Conservation (phyloP, 2,329 filamentous ascomycete species). For the Trichoderma guizhouense region DNA sequence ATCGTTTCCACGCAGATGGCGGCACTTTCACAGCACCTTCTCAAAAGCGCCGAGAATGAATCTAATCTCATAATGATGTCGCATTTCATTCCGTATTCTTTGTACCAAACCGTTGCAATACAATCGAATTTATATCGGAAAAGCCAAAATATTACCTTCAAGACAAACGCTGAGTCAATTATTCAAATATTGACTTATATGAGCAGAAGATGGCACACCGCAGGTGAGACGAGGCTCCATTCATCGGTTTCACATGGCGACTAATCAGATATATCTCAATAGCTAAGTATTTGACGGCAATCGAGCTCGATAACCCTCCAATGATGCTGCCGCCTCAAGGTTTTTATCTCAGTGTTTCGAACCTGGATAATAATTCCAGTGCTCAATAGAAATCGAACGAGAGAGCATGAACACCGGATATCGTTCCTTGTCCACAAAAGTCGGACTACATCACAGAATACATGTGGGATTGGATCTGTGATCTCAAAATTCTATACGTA, state of each 20-base stretch:
- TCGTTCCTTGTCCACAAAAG: no score
- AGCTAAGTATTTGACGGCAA: background rate
- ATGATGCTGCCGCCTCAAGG: background rate
- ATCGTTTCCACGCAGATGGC: background rate
- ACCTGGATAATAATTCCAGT: background rate
- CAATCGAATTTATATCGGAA: background rate
- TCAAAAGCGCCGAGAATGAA: background rate
- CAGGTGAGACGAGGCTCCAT: background rate
- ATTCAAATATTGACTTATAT: background rate
- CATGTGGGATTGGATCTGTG: no score
- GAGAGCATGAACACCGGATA: no score
- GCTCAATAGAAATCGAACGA: background rate
- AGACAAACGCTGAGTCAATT: background rate
- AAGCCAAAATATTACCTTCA: background rate
- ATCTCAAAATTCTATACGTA: no score
- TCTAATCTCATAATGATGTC: background rate
- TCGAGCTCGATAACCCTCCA: background rate
- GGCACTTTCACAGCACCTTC: background rate
- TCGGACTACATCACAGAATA: no score
- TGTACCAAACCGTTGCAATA: background rate
- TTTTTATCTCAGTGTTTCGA: background rate
- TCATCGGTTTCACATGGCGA: background rate
- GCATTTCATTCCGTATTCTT: background rate
- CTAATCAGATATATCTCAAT: background rate
- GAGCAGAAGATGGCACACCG: background rate